A percentile compares a stretch with the other conserved stretches of the same genome.
phyloP scores from a whole-genome alignment of 2,329 filamentous ascomycete species.

The Colletotrichum filicis region DNA sequence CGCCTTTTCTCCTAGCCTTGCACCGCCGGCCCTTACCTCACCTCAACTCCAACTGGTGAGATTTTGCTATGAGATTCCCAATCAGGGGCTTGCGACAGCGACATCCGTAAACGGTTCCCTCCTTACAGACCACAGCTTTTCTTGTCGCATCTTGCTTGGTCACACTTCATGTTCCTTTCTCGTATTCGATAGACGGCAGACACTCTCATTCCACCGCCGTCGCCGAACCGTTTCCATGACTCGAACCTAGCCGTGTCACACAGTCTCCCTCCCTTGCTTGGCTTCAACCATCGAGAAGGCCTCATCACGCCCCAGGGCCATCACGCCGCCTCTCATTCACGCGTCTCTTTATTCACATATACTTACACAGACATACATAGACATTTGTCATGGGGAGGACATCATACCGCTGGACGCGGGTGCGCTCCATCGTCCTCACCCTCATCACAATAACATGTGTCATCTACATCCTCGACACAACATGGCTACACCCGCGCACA shows the following conservation, averaged over 20 bases:
- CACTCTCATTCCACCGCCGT: background rate
- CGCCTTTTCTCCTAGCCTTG: too few species aligned
- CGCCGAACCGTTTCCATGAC: background rate
- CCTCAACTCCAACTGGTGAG: too few species aligned
- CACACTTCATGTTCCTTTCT: background rate
- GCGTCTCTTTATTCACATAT: background rate
- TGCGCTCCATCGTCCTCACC: conserved; percentile 12
- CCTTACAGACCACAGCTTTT: background rate
- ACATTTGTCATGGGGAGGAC: background rate
- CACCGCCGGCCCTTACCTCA: too few species aligned
- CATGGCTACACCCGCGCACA: background rate
- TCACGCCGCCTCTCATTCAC: background rate
- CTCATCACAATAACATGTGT: background rate
- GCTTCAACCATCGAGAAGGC: background rate
- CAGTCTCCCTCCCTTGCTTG: background rate
- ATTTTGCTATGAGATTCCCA: too few species aligned
- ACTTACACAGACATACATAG: background rate
- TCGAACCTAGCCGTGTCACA: background rate
- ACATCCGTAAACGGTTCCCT: background rate
- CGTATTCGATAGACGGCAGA: background rate
- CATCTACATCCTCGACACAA: conserved; percentile 18
- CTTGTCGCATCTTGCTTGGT: background rate
- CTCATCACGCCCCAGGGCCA: background rate
- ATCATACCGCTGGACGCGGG: conserved; percentile 25
- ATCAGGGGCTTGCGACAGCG: too few species aligned